Base-by-base conservation (phyloP, 2,329 filamentous ascomycete genomes). In the Trichoderma sp. region DNA sequence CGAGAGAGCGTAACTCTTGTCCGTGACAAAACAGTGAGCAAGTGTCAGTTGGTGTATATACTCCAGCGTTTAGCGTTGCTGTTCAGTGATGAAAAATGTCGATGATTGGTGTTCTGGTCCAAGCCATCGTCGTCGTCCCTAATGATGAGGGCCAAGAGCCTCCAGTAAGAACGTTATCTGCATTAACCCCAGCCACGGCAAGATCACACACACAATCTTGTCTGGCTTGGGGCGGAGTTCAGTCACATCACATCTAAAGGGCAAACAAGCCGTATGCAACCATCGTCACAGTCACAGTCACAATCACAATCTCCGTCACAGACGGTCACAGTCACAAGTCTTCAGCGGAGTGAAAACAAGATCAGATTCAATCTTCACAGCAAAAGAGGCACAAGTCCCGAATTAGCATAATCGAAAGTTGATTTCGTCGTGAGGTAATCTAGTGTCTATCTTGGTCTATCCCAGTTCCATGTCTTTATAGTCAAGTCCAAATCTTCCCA, bases 81-180 rank as follows among this genome's bases (percentile, higher is more conserved):
- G 21, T 24, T 24, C 3, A 24, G 21, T 24, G 21, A 24, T 24
- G 21, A 24, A 24, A 3, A 24, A 24, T 39, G 10, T 39, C 12
- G 3, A 10, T 39, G 30, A 14, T 48, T 44, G 7, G 28, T 48
- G 34, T 24, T 24, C 3, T 21, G 44, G 12, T 17, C 19, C 26
- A 30, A 59, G n/a, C 3, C 28, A 21, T 47, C 55, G 21, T 19
- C 28, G 41, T 43, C 10, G 7, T 41, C 19, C 9, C 9, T 30
- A 19, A 3, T 10, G 19, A 14, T 19, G 41, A 41, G 6, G 30
- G 12, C 21, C 19, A 34, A 30, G 41, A 43, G 5, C 7, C 17
- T 6, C 41, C 41, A n/a, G 56, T 59, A 48, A 59, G 56, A 59
- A 48, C 44, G 56, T 59, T 59, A 59, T 59, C 56, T 59, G 52